Base-by-base conservation (phyloP, 768 basidiomycete species). In the Punctularia strigosozonata region DNA sequence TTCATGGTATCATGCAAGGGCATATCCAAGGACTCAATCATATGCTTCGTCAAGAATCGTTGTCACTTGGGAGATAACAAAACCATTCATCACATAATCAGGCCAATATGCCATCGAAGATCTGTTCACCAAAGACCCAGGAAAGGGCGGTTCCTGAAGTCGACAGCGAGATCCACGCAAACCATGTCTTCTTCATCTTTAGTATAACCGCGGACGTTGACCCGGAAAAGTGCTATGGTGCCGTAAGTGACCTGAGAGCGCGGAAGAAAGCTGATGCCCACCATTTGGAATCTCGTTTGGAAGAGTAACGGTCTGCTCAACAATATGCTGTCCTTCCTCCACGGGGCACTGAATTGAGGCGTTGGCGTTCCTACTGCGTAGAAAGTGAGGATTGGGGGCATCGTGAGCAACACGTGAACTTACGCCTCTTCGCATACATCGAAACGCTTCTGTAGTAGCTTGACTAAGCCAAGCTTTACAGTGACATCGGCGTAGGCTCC, bases 351-450 rank as follows among this genome's bases (percentile, higher is more conserved):
- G 75, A 14, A 97, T 62, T 20, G 66, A 68, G 4, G 78, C 72
- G 47, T 97, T 77, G 14, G 80, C 80, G 20, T 78, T 75, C 39
- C 71, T 71, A 23, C 92, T 94, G 48, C 6, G 32, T 8, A 6
- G 3, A 35, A 34, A 24, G 40, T 13, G 44, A 26, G 21, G 20
- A 37, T 26, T 6, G 19, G 32, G 21, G 26, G 39, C 4, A 23
- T 32, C 14, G 26, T 24, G 40, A 36, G 18, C 20, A 23, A 42
- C 38, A 15, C 22, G 15, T n/a, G n/a, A n/a, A 75, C 91, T 51
- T 66, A 95, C 87, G 91, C 90, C 61, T 97, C 92, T 43, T 92
- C 70, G 55, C 94, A 98, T 23, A 97, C 60, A 47, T 97, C 88
- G 48, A 97, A 94, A 14, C 47, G 53, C 64, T 87, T 95, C 32